Conservation (phyloP, 2,329 filamentous ascomycete species). For the Chrysoporthe austroafricana region DNA sequence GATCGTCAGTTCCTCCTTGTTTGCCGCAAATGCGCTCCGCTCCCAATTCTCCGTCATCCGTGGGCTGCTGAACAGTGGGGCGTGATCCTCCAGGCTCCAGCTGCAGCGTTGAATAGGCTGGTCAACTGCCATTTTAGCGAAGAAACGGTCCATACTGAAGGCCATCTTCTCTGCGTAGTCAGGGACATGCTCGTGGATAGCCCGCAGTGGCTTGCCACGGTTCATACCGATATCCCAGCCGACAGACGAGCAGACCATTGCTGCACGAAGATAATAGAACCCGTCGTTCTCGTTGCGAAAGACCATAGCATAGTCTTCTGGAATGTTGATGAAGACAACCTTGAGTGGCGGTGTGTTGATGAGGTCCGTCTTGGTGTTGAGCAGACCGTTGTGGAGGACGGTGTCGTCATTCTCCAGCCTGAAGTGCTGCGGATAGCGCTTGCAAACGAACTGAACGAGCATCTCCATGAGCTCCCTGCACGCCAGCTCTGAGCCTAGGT, state of each 20-base stretch:
- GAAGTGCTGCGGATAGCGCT: slow-evolving; percentile 79
- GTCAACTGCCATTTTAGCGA: slow-evolving; percentile 74
- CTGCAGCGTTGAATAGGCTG: slow-evolving; percentile 82
- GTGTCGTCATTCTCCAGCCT: slow-evolving; percentile 53
- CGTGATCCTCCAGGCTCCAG: slow-evolving; percentile 79
- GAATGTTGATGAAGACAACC: slow-evolving; percentile 75
- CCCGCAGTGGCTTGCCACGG: slow-evolving; percentile 69
- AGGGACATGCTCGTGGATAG: slow-evolving; percentile 76
- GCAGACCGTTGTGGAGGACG: slow-evolving; percentile 69
- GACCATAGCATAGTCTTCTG: slow-evolving; percentile 83
- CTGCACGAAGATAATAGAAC: slow-evolving; percentile 74
- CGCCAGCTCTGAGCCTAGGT: slow-evolving; percentile 77
- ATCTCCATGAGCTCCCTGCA: slow-evolving; percentile 91
- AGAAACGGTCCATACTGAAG: slow-evolving; percentile 86
- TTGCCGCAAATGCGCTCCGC: slow-evolving; percentile 61
- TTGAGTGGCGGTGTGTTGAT: slow-evolving; percentile 65
- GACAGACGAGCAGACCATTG: slow-evolving; percentile 76
- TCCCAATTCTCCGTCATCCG: slow-evolving; percentile 64
- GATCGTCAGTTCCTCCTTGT: slow-evolving; percentile 48
- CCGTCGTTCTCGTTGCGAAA: slow-evolving; percentile 73
- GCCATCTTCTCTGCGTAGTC: slow-evolving; percentile 89
- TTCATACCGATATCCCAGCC: slow-evolving; percentile 81
- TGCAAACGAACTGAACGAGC: slow-evolving; percentile 76
- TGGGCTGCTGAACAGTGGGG: slow-evolving; percentile 75
- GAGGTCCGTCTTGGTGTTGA: slow-evolving; percentile 66